Percentiles rank a stretch among this genome's conserved stretches.
phyloP scores from a whole-genome alignment of 768 basidiomycete genomes.

The Pleurotus salmoneostramineus region DNA sequence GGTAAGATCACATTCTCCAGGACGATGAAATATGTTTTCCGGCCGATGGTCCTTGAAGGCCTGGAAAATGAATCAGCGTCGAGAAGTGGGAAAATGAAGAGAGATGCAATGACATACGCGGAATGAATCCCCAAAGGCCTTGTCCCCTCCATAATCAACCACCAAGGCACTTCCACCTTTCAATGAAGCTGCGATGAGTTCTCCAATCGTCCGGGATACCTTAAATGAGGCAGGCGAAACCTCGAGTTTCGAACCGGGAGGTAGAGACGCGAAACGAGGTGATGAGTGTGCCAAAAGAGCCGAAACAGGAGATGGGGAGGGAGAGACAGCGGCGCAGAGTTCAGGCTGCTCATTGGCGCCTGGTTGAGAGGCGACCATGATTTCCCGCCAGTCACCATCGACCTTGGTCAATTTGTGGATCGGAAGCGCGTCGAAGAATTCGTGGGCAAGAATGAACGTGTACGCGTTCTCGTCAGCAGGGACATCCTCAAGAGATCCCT shows the following conservation, averaged over 20 bases:
- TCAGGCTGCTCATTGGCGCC: conserved; percentile 20
- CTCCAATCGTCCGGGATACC: conserved; percentile 63
- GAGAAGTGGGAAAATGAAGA: not conserved
- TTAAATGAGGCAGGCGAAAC: conserved; percentile 71
- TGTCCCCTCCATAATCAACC: conserved; percentile 84
- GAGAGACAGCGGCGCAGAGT: conserved; percentile 66
- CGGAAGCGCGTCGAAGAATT: conserved; percentile 96
- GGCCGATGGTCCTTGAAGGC: conserved; percentile 88
- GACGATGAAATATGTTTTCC: conserved; percentile 78
- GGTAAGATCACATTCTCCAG: conserved; percentile 89
- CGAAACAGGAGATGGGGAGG: conserved; percentile 43
- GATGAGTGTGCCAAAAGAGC: conserved; percentile 63
- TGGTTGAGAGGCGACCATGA: conserved; percentile 56
- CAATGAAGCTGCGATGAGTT: conserved; percentile 41
- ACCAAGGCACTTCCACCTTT: conserved; percentile 63
- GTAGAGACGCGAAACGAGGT: conserved; percentile 62
- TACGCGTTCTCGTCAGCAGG: conserved; percentile 45
- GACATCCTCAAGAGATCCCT: conserved; percentile 69
- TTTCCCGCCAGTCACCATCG: conserved; percentile 79
- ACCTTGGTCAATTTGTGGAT: conserved; percentile 87
- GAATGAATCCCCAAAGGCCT: conserved; percentile 69
- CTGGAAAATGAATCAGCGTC: conserved; percentile 36
- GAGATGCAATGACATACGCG: conserved; percentile 49
- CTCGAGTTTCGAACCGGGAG: conserved; percentile 73
- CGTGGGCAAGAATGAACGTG: conserved; percentile 90